phyloP scores from a whole-genome alignment of 495 filamentous ascomycete species.

The Penicillium waksmanii region DNA sequence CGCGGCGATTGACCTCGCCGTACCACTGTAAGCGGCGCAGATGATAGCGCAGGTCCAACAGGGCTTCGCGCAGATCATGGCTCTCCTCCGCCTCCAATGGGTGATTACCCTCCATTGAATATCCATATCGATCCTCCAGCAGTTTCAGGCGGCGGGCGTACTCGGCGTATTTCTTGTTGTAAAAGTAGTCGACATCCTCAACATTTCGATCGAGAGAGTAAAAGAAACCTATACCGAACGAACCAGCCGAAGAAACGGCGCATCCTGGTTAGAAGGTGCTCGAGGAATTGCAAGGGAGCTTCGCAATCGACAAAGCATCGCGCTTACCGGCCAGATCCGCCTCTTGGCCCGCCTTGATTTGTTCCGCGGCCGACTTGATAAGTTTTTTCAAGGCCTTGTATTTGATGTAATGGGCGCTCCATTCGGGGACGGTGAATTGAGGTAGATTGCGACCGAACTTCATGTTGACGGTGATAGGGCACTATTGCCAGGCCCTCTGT shows the following conservation, averaged over 20 bases:
- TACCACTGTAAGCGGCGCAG: slow-evolving; percentile 95
- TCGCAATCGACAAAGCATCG: slow-evolving; percentile 2
- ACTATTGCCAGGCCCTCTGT: neutral
- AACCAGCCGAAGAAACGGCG: slow-evolving; percentile 14
- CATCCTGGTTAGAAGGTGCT: slow-evolving; percentile 23
- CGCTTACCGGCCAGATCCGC: slow-evolving; percentile 76
- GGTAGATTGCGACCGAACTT: slow-evolving; percentile 85
- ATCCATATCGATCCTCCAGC: slow-evolving; percentile 82
- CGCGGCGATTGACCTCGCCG: slow-evolving; percentile 91
- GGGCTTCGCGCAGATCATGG: slow-evolving; percentile 84
- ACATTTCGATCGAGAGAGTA: slow-evolving; percentile 93
- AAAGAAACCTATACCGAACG: slow-evolving; percentile 74
- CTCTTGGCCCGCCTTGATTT: slow-evolving; percentile 66
- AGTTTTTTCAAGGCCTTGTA: slow-evolving; percentile 96
- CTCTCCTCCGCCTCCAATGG: slow-evolving; percentile 72
- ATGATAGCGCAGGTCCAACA: slow-evolving; percentile 84
- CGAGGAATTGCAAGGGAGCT: slow-evolving; percentile 1
- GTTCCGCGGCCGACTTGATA: slow-evolving; percentile 74
- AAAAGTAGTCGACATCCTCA: slow-evolving; percentile 92
- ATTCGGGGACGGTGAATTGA: slow-evolving; percentile 95
- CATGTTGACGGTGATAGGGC: slow-evolving; percentile 50
- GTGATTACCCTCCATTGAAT: slow-evolving; percentile 51
- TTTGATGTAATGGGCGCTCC: slow-evolving; percentile 89
- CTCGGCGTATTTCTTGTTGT: slow-evolving; percentile 91
- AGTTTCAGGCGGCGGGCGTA: slow-evolving; percentile 79